Base-by-base conservation (phyloP, 768 basidiomycete species). In the Suillus hirtellus region DNA sequence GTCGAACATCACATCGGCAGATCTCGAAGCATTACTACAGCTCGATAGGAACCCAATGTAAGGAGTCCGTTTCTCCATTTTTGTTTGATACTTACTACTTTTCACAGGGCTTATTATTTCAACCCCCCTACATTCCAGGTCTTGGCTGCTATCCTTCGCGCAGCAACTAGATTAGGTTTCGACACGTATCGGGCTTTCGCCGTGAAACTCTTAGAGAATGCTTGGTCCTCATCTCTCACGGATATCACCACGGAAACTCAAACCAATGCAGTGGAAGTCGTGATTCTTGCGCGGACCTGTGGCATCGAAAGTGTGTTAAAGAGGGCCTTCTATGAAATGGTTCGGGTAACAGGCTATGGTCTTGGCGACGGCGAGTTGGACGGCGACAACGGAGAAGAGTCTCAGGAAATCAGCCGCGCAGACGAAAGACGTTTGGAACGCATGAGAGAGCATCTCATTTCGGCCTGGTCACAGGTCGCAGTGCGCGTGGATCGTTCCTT, bases 251-350 rank as follows among this genome's bases (percentile, higher is more conserved):
- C 58, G 3, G 47, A 44, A n/a, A 44, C 44, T 15, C 24, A 70
- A 27, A 68, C 70, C 0, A 59, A 72, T 38, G 76, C 78, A 2
- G 70, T 69, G 1, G 71, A 70, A 27, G 77, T 74, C 2, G 65
- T 80, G 19, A 49, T 67, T 19, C 70, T 81, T 17, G 77, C 75
- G 17, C 72, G 71, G 12, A 21, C 65, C 3, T 76, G 65, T 61
- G 66, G 71, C 24, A 44, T 79, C 8, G 65, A 71, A 9, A 44
- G 49, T 1, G 71, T 80, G 27, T 67, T 77, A 10, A 76, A 77
- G 56, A 69, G 72, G 50, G 79, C 79, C 1, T 79, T 76, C 60
- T 81, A 81, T 64, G 79, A 81, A 56, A 56, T 56, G 55, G 55
- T 56, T 24, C 37, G 55, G 37, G 9, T 56, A 15, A 15, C 55